Base-by-base conservation (phyloP, 768 basidiomycete species). In the Thelephora ganbajun region DNA sequence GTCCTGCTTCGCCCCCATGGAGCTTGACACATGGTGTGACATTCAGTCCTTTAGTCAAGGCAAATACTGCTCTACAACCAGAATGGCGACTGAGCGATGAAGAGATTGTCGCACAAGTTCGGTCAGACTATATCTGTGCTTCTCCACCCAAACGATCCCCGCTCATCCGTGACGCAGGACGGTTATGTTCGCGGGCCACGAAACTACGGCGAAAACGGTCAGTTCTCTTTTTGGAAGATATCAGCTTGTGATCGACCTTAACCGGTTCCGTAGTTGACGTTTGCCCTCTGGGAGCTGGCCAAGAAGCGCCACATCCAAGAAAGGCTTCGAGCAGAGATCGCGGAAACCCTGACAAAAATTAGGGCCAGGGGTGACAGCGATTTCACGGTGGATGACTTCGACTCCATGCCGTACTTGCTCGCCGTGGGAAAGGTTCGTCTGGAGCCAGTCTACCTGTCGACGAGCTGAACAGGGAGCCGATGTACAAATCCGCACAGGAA, bases 21-120 rank as follows among this genome's bases (percentile, higher is more conserved):
- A n/a, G n/a, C n/a, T n/a, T n/a, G n/a, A n/a, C n/a, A n/a, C n/a
- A n/a, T n/a, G n/a, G n/a, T n/a, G n/a, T n/a, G n/a, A n/a, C 16
- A 11, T 36, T 36, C 16, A n/a, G n/a, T n/a, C 35, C 35, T 11
- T 16, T 37, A 77, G 76, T 77, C 39, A 69, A 70, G 54, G 76
- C 76, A 11, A 79, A 79, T 57, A 65, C 68, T 11, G 66, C 73
- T 2, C 69, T 74, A 53, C 61, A 73, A 43, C 60, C 62, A 22
- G 62, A 60, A 36, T 60, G 61, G 6, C 64, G 64, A 49, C 59
- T 80, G 35, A 49, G 42, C 35, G 56, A 62, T 30, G 50, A 56
- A 12, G 60, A 63, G 49, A 58, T 60, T 43, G 39, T 61, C 2
- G 45, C 58, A n/a, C 59, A 61, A 35, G 59, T 63, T 53, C 52